Evolutionary conservation across 148 eudicot genomes (phyloP), one percentile per base, ranked within the genome.

Genomic region (Pharnaceum exiguum): DNA sequence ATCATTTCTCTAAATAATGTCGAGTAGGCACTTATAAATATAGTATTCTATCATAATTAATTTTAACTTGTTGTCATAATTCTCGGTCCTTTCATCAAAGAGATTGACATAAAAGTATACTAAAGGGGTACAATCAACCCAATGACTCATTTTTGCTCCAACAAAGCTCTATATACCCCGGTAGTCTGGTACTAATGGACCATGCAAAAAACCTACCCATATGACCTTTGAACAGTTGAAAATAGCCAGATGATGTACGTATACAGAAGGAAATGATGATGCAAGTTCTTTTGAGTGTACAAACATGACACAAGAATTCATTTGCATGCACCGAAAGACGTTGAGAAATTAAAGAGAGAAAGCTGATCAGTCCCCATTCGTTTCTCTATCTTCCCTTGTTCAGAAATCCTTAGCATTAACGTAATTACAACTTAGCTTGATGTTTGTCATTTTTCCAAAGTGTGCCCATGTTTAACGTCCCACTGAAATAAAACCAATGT

Each of bases 241-340:
- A 40, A 58, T 31, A 47, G 30, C 19, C 27, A 28, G 24, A 60
- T 60, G 43, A 35, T 45, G 26, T 16, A 66, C 23, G 26, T 18
- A 57, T 26, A 10, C 38, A 47, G 36, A 49, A 30, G 32, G 35
- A 50, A 29, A 35, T 18, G 55, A 39, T 40, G 45, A 57, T 25
- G 27, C n/a, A 25, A 22, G 23, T 30, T 16, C 16, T 19, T 38
- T 49, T 49, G 23, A n/a, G 16, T 40, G 36, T 36, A 26, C 10
- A 57, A 27, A 39, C 18, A 23, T 61, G 19, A 61, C 26, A 49
- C 33, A 35, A 35, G 7, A 35, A 35, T 55, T 36, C 22, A 35
- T 53, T 45, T 35, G 60, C 53, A 68, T 68, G 42, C 72, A 68
- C 72, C 67, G 60, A 68, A 68, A 68, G 67, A 49, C n/a, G 43